A percentile compares a stretch with the other conserved stretches of the same genome.
These are phyloP conservation scores for Coniochaeta ligniaria DNA, from an alignment of 2,329 filamentous ascomycete genomes.

Conservation along the genomic window DNA sequence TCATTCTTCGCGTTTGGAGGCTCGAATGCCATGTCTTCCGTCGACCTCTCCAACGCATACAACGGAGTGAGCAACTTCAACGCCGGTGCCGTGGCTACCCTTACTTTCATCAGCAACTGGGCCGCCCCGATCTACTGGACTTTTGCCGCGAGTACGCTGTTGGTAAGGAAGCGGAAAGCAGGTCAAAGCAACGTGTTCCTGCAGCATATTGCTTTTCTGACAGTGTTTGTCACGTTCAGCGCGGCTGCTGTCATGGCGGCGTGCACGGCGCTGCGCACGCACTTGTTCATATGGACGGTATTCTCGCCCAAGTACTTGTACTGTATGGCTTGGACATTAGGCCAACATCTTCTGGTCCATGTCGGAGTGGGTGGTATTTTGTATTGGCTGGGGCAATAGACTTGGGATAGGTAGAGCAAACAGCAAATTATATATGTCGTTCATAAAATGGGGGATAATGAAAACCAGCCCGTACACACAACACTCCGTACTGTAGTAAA, in stretches of 20 bases:
- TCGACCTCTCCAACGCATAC: slow-evolving; percentile 91
- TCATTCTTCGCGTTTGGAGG: slow-evolving; percentile 89
- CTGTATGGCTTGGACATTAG: slow-evolving; percentile 79
- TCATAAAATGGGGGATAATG: background rate
- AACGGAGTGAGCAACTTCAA: slow-evolving; percentile 84
- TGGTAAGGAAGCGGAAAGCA: slow-evolving; percentile 32
- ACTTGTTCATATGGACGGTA: slow-evolving; percentile 98
- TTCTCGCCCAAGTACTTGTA: slow-evolving; percentile 97
- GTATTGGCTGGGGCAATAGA: slow-evolving; percentile 40
- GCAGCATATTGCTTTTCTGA: slow-evolving; percentile 58
- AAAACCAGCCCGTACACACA: background rate
- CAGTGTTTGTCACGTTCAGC: slow-evolving; percentile 60
- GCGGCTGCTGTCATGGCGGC: slow-evolving; percentile 77
- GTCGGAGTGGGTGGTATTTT: slow-evolving; percentile 52
- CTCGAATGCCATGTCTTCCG: slow-evolving; percentile 90
- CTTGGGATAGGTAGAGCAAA: slow-evolving; percentile 2
- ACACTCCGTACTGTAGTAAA: background rate
- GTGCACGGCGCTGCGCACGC: slow-evolving; percentile 75
- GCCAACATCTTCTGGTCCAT: slow-evolving; percentile 72
- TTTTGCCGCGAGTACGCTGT: slow-evolving; percentile 54
- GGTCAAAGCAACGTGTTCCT: slow-evolving; percentile 16
- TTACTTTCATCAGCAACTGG: slow-evolving; percentile 91
- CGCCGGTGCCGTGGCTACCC: slow-evolving; percentile 67
- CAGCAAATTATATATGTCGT: background rate
- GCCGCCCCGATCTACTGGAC: slow-evolving; percentile 84